Conservation (phyloP, 306 rosid species). For the Arachis hypogaea region DNA sequence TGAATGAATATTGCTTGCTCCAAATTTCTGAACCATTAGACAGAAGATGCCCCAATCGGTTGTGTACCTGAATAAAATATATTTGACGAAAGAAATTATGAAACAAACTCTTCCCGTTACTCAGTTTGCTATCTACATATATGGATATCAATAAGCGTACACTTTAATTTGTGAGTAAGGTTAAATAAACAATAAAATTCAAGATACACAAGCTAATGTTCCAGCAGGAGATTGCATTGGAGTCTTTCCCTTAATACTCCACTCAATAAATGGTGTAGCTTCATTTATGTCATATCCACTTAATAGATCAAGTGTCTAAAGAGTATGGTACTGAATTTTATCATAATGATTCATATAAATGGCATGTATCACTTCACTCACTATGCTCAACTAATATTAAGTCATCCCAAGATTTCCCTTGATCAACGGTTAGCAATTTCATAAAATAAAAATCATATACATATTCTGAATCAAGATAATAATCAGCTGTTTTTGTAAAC, state of each 20-base stretch:
- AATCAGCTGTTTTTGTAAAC: too few relatives aligned
- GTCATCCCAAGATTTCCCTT: conserved; percentile 81
- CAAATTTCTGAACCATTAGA: conserved; percentile 49
- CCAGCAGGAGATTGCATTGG: conserved; percentile 69
- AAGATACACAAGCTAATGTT: conserved; percentile 59
- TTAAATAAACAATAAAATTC: conserved; percentile 10
- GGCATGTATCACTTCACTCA: background rate
- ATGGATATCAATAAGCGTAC: conserved; percentile 48
- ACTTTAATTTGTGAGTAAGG: conserved; percentile 1
- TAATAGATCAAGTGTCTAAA: conserved; percentile 23
- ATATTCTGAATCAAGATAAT: conserved; percentile 28
- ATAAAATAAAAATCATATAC: conserved; percentile 6
- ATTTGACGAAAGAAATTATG: conserved; percentile 2
- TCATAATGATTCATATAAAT: conserved; percentile 5
- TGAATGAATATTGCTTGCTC: conserved; percentile 74
- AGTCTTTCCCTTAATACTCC: conserved; percentile 54
- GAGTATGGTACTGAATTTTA: background rate
- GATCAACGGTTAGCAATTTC: conserved; percentile 40
- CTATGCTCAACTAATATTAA: too few relatives aligned
- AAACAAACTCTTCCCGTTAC: conserved; percentile 18
- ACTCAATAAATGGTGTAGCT: conserved; percentile 71
- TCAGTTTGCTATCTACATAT: conserved; percentile 5
- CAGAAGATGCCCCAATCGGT: conserved; percentile 62
- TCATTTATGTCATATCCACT: conserved; percentile 77
- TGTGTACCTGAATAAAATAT: conserved; percentile 53